Evolutionary conservation across 768 basidiomycete species (phyloP).

Genomic region (Pilatotrama ljubarskyi): DNA sequence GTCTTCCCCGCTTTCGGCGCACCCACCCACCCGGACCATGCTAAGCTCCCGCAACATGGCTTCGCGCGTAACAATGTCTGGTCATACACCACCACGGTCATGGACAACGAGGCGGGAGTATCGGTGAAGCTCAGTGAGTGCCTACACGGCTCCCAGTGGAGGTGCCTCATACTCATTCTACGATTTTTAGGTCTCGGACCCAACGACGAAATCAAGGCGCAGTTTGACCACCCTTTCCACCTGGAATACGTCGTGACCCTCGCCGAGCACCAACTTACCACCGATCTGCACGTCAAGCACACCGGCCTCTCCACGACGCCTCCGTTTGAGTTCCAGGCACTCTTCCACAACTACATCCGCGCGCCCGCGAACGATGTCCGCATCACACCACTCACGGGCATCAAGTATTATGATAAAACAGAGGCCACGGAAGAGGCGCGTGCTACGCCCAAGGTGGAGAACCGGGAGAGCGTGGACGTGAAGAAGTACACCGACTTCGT

Average conservation of each 20-base stretch:
- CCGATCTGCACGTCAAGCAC: slow-evolving; percentile 82
- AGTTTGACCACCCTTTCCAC: slow-evolving; percentile 66
- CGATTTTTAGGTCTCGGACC: slow-evolving; percentile 57
- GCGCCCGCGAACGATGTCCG: slow-evolving; percentile 60
- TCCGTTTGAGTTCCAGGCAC: slow-evolving; percentile 82
- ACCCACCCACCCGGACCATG: slow-evolving; percentile 72
- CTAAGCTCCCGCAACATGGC: slow-evolving; percentile 80
- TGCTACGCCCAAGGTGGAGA: slow-evolving; percentile 54
- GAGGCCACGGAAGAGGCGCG: slow-evolving; percentile 53
- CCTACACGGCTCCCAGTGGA: neutral
- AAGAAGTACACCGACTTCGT: slow-evolving; percentile 69
- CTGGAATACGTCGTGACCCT: slow-evolving; percentile 85
- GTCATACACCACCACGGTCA: slow-evolving; percentile 61
- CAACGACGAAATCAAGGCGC: slow-evolving; percentile 52
- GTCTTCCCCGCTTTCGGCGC: slow-evolving; percentile 91
- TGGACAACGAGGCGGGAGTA: slow-evolving; percentile 70
- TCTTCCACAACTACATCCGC: slow-evolving; percentile 89
- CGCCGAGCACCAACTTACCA: slow-evolving; percentile 67
- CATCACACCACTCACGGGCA: slow-evolving; percentile 62
- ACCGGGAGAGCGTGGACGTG: slow-evolving; percentile 66
- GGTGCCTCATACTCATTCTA: neutral
- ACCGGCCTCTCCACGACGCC: slow-evolving; percentile 48
- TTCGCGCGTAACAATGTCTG: slow-evolving; percentile 83
- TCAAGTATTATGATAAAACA: slow-evolving; percentile 81
- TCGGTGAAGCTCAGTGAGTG: slow-evolving; percentile 76